Conservation (phyloP, 805 yeast species). For the Monosporozyma yasuniensis region DNA sequence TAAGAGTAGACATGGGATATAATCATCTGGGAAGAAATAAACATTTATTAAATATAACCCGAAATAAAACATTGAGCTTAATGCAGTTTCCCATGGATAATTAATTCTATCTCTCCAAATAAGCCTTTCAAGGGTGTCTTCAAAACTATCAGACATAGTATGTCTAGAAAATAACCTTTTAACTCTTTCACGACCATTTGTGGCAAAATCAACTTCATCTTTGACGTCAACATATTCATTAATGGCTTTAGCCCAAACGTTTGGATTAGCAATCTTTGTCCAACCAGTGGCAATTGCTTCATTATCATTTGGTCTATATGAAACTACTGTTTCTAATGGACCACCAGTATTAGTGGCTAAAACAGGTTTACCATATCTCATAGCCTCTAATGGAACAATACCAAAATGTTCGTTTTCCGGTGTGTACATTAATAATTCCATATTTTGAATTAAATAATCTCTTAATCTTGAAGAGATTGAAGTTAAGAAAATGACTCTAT, state of each 20-base stretch:
- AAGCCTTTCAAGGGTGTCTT: slow-evolving; percentile 28
- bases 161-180: slow-evolving; percentile 29
- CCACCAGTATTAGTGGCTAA: slow-evolving; percentile 88
- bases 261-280: slow-evolving; percentile 40
- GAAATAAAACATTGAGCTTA: slow-evolving; percentile 9
- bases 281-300: slow-evolving; percentile 51
- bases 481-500: slow-evolving; percentile 65
- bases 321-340: slow-evolving; percentile 63
- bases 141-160: slow-evolving; percentile 34
- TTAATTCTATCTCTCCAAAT: slow-evolving; percentile 16
- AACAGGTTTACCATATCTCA: slow-evolving; percentile 76
- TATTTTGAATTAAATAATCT: slow-evolving; percentile 46
- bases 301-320: slow-evolving; percentile 24
- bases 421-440: slow-evolving; percentile 68
- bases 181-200: slow-evolving; percentile 29
- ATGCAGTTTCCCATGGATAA: slow-evolving; percentile 28
- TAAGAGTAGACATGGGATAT: slow-evolving; percentile 14
- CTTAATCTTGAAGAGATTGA: slow-evolving; percentile 64
- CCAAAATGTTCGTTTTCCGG: slow-evolving; percentile 95
- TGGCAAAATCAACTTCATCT: slow-evolving; percentile 12
- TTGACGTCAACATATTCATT: slow-evolving; percentile 28
- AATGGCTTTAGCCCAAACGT: slow-evolving; percentile 48
- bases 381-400: slow-evolving; percentile 93
- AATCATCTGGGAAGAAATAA: slow-evolving; percentile 7
- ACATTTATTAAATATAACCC: slow-evolving; percentile 10